Evolutionary conservation across 345 rosid species (phyloP), one percentile per base, ranked within the genome.

Genomic region (Hevea brasiliensis): DNA sequence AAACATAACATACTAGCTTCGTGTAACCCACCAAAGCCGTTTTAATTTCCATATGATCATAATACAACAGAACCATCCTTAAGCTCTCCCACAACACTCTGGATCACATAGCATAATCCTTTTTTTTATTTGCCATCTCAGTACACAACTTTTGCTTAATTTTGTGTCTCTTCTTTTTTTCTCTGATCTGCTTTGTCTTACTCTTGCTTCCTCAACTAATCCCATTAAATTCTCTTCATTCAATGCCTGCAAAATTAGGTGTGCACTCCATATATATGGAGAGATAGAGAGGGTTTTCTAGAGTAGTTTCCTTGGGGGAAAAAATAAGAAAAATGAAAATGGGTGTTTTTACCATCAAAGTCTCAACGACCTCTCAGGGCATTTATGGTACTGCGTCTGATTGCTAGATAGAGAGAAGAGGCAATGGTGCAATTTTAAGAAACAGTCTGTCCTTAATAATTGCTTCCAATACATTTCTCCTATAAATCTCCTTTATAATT

Each of bases 211-310:
- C 37, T 32, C 37, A 32, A 32, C 37, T 32, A 32, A 32, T 32
- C 37, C 37, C 37, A 32, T 32, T 32, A 32, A 32, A 32, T 32
- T 32, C 51, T 84, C 85, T 73, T 77, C 81, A 82, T 81, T 89
- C 68, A 81, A 85, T 85, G 87, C 72, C 89, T 84, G 89, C 86
- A 88, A 80, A 82, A 83, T 82, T 87, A 89, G 91, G 91, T 86
- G 85, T 76, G 10, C 70, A 7, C 13, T 35, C 65, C 20, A 42
- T 8, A 62, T 32, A 68, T 74, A 65, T 64, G 54, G 59, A 57
- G 75, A 32, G 37, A 56, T 14, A 20, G 14, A 17, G 3, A 17
- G 8, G 21, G 58, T 61, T 55, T 41, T 26, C 37, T 72, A 58
- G 12, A 29, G 24, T 45, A 44, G 50, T 41, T 5, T 50, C 55